phyloP scores from a whole-genome alignment of 2,329 filamentous ascomycete species.

The Aspergillus piperis region DNA sequence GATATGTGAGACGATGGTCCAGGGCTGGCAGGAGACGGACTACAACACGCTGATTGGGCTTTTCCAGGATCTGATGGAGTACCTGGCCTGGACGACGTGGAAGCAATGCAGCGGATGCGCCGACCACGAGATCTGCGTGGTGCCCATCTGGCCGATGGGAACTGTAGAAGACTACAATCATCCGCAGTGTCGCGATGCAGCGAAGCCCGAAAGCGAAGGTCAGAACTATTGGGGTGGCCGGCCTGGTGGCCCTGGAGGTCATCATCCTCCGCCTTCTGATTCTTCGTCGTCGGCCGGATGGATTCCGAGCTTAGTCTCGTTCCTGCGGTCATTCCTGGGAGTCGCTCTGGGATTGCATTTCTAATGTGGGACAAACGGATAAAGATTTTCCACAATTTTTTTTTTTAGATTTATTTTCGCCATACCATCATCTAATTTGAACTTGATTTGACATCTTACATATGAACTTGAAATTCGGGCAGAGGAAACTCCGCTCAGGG shows the following conservation, averaged over 20 bases:
- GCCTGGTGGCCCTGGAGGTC: background rate
- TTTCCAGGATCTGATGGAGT: constrained; percentile 48
- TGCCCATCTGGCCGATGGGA: constrained; percentile 67
- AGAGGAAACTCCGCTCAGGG: constrained; percentile 1
- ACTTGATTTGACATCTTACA: background rate
- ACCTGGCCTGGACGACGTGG: constrained; percentile 63
- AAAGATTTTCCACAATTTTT: no score
- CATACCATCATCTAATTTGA: no score
- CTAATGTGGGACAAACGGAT: background rate
- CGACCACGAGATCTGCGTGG: constrained; percentile 58
- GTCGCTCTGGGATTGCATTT: constrained; percentile 1
- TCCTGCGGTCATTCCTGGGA: background rate
- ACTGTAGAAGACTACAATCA: constrained; percentile 55
- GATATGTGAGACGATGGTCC: constrained; percentile 36
- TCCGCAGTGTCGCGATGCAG: constrained; percentile 47
- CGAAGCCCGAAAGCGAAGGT: constrained; percentile 22
- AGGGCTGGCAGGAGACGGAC: constrained; percentile 23
- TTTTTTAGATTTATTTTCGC: no score
- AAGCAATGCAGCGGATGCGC: constrained; percentile 58
- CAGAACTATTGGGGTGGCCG: constrained; percentile 32
- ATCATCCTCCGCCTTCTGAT: background rate
- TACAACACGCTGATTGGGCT: constrained; percentile 29
- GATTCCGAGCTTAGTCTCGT: background rate
- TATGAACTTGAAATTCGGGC: background rate
- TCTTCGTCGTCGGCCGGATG: background rate